Evolutionary conservation across 305 asterid species (phyloP).

Genomic region (Fraxinus xanthoxyloides): DNA sequence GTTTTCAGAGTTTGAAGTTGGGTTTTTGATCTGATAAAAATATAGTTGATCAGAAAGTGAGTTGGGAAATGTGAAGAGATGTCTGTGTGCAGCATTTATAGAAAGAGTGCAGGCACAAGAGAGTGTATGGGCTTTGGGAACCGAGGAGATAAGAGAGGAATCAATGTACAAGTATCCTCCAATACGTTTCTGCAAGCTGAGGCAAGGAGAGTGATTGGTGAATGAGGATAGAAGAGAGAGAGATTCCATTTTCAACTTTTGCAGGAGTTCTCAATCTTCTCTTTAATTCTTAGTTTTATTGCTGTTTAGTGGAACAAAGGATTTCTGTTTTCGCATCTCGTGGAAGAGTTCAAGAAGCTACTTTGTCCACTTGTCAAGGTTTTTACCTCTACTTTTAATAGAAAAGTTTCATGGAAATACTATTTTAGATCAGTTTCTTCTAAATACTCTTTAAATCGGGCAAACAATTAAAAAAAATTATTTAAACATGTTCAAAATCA

Average conservation of each 20-base stretch:
- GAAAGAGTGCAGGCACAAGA: background rate
- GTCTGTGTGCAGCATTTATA: constrained; percentile 6
- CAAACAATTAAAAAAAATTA: no score
- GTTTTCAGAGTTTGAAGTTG: background rate
- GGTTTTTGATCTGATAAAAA: background rate
- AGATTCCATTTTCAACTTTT: constrained; percentile 15
- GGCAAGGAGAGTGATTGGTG: constrained; percentile 23
- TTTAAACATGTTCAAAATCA: background rate
- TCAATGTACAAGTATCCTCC: constrained; percentile 15
- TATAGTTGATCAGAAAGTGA: background rate
- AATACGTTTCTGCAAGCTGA: constrained; percentile 23
- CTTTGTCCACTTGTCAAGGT: background rate
- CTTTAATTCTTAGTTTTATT: background rate
- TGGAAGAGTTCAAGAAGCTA: background rate
- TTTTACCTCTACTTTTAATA: no score
- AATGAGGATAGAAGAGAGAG: background rate
- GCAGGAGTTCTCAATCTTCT: constrained; percentile 1
- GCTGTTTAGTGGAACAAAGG: background rate
- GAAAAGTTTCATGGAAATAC: no score
- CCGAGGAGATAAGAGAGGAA: constrained; percentile 26
- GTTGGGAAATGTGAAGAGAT: constrained; percentile 6
- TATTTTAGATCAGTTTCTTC: no score
- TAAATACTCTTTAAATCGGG: no score
- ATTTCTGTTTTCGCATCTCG: background rate
- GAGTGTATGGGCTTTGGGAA: constrained; percentile 30